phyloP scores from a whole-genome alignment of 1,284 basidiomycete species.

The Coriolopsis trogii region DNA sequence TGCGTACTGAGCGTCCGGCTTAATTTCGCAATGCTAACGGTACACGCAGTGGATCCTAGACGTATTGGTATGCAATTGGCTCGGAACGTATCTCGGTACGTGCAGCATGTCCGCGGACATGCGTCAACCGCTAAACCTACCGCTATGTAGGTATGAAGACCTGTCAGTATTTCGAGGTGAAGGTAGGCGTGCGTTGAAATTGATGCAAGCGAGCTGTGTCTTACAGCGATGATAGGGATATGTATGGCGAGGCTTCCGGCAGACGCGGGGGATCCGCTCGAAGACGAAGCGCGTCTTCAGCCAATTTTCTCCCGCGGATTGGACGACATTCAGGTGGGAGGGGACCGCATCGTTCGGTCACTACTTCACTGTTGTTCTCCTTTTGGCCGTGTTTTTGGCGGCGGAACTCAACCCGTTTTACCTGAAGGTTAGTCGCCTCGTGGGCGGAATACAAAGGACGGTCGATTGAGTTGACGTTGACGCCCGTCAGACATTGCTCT shows the following conservation, averaged over 20 bases:
- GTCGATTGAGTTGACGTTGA: no score
- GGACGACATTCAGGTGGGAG: constrained; percentile 86
- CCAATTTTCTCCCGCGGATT: constrained; percentile 85
- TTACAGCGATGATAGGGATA: constrained; percentile 57
- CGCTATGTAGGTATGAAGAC: constrained; percentile 74
- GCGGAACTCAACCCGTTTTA: constrained; percentile 87
- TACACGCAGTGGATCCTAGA: constrained; percentile 75
- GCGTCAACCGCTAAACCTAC: constrained; percentile 24
- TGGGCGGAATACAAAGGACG: no score
- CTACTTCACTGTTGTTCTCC: constrained; percentile 72
- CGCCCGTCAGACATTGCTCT: constrained; percentile 61
- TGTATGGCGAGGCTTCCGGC: constrained; percentile 81
- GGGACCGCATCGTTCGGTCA: constrained; percentile 76
- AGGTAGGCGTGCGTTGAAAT: constrained; percentile 46
- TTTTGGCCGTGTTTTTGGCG: constrained; percentile 78
- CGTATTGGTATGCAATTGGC: constrained; percentile 84
- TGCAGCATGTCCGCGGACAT: constrained; percentile 11
- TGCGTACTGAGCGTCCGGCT: constrained; percentile 41
- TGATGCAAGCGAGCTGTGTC: neutral
- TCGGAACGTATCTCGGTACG: constrained; percentile 78
- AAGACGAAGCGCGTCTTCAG: constrained; percentile 78
- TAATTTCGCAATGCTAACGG: constrained; percentile 14
- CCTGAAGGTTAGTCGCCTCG: constrained; percentile 64
- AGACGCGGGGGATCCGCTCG: constrained; percentile 71
- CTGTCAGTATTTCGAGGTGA: constrained; percentile 84